Evolutionary conservation across 805 yeast species (phyloP).

Genomic region (Teunomyces kruisii): DNA sequence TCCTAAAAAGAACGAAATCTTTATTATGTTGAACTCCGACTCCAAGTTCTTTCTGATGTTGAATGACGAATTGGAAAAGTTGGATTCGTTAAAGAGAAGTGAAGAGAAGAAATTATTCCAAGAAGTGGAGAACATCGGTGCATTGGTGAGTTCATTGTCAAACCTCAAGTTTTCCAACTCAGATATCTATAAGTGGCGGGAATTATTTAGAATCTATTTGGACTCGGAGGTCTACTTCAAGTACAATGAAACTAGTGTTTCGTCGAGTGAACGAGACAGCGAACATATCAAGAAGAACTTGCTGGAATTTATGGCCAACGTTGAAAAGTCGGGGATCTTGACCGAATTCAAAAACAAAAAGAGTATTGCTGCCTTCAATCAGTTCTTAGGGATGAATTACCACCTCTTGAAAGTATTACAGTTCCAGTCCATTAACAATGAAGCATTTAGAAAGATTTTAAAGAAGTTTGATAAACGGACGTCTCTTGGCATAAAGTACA

Average conservation of each 20-base stretch:
- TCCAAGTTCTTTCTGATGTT: conserved; percentile 59
- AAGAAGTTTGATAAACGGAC: conserved; percentile 79
- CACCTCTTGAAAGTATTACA: conserved; percentile 56
- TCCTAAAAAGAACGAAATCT: conserved; percentile 30
- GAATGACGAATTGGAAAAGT: conserved; percentile 50
- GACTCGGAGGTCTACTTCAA: conserved; percentile 67
- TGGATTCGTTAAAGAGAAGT: conserved; percentile 43
- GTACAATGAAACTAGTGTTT: conserved; percentile 41
- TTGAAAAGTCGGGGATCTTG: conserved; percentile 36
- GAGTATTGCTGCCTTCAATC: conserved; percentile 44
- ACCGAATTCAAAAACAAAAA: conserved; percentile 46
- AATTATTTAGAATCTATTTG: conserved; percentile 61
- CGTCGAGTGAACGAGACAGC: conserved; percentile 45
- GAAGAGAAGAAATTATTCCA: conserved; percentile 45
- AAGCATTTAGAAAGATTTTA: conserved; percentile 66
- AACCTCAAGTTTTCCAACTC: conserved; percentile 24
- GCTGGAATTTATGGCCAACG: conserved; percentile 37
- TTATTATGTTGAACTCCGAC: conserved; percentile 53
- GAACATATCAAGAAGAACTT: conserved; percentile 48
- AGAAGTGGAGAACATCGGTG: conserved; percentile 45
- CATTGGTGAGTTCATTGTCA: conserved; percentile 32
- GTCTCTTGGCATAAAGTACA: conserved; percentile 44
- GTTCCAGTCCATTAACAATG: conserved; percentile 60
- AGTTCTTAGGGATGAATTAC: conserved; percentile 54
- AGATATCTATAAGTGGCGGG: conserved; percentile 71